Percentiles rank a stretch among this genome's conserved stretches.
Conservation (phyloP, 805 yeast genomes). For the Zygosaccharomyces lentus region DNA sequence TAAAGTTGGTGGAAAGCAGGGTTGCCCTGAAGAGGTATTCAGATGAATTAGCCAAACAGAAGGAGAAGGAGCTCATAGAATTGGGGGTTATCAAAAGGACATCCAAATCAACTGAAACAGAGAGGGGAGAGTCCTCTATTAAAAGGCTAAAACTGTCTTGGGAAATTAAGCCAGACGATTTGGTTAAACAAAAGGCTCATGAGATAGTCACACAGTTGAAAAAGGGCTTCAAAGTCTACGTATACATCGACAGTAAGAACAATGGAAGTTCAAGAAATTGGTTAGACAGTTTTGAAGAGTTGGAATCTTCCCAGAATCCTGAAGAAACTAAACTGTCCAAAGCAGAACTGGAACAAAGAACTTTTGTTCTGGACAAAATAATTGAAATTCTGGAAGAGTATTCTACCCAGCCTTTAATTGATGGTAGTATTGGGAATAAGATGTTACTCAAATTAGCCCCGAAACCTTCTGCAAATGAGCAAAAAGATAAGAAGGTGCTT, state of each 20-base stretch:
- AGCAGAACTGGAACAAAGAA: constrained; percentile 36
- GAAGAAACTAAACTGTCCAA: constrained; percentile 21
- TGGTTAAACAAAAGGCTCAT: constrained; percentile 47
- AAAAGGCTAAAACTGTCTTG: constrained; percentile 51
- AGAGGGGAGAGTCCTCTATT: constrained; percentile 30
- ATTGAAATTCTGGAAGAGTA: constrained; percentile 27
- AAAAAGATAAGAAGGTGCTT: constrained; percentile 30
- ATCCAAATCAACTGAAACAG: constrained; percentile 12
- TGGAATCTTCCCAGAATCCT: constrained; percentile 8
- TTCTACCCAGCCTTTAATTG: constrained; percentile 22
- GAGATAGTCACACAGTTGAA: constrained; percentile 45
- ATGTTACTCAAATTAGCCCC: constrained; percentile 30
- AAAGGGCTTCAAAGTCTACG: constrained; percentile 41
- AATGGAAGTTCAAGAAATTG: constrained; percentile 22
- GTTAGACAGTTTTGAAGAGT: constrained; percentile 27
- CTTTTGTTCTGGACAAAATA: constrained; percentile 31
- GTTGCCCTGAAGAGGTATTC: constrained; percentile 29
- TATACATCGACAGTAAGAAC: constrained; percentile 41
- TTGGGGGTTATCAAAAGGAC: constrained; percentile 20
- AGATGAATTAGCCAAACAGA: constrained; percentile 26
- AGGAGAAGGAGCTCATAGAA: constrained; percentile 24
- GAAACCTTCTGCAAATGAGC: constrained; percentile 18
- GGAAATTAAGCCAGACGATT: constrained; percentile 52
- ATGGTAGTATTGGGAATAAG: constrained; percentile 32
- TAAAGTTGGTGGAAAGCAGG: constrained; percentile 26